A percentile compares a stretch with the other conserved stretches of the same genome.
phyloP scores from a whole-genome alignment of 2,329 filamentous ascomycete species.

The Cercospora sojina region DNA sequence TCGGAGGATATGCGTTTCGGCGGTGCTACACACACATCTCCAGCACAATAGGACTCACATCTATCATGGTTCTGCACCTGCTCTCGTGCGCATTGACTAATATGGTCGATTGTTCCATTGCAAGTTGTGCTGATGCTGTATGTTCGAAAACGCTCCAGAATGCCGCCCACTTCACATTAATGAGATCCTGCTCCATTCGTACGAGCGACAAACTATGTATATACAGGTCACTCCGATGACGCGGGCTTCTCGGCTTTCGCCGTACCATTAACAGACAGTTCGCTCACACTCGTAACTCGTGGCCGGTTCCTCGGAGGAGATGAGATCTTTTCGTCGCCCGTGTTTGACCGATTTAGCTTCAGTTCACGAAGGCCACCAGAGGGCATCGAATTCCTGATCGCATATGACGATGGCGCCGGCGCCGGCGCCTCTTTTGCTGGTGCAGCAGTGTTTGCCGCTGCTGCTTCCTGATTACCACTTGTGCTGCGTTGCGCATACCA shows the following conservation, averaged over 20 bases:
- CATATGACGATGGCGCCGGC: constrained; percentile 9
- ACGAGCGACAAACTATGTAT: not conserved
- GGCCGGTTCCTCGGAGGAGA: not conserved
- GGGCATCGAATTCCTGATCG: constrained; percentile 11
- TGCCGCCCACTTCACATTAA: not conserved
- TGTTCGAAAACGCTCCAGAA: not conserved
- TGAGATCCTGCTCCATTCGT: not conserved
- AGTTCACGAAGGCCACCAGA: constrained; percentile 6
- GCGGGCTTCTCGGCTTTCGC: constrained; percentile 65
- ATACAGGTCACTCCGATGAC: constrained; percentile 53
- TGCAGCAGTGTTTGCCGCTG: not conserved
- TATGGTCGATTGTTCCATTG: not conserved
- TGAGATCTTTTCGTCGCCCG: constrained; percentile 7
- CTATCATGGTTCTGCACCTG: not conserved
- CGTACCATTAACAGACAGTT: constrained; percentile 53
- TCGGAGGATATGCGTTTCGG: not conserved
- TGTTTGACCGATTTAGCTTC: constrained; percentile 9
- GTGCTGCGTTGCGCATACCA: constrained; percentile 16
- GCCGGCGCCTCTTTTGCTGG: not conserved
- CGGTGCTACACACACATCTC: not conserved
- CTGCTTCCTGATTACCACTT: not conserved
- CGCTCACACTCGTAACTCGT: not conserved
- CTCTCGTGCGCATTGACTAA: not conserved
- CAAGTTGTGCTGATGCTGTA: not conserved
- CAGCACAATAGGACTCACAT: not conserved